phyloP scores from a whole-genome alignment of 2,329 filamentous ascomycete species.

The Ilyonectria robusta region DNA sequence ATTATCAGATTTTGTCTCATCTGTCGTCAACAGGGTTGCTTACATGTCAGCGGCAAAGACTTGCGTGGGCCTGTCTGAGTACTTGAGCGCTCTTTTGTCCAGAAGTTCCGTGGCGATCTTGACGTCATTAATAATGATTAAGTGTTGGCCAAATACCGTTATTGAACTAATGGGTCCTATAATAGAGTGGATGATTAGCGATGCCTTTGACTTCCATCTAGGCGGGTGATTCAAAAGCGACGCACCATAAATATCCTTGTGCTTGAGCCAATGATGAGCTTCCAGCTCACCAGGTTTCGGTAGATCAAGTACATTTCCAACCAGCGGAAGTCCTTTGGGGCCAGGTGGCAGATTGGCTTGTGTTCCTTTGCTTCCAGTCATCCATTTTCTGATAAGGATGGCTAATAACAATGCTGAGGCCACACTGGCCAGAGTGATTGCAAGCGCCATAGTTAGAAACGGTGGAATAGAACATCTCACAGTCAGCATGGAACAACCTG shows the following conservation, averaged over 20 bases:
- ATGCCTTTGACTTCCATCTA: neutral
- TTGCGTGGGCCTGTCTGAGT: slow-evolving; percentile 12
- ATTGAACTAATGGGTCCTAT: neutral
- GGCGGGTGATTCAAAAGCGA: neutral
- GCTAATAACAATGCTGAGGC: too few species aligned
- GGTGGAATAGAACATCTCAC: too few species aligned
- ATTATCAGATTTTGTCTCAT: neutral
- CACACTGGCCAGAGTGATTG: too few species aligned
- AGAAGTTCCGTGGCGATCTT: slow-evolving; percentile 55
- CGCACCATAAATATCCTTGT: slow-evolving; percentile 34
- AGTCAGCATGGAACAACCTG: too few species aligned
- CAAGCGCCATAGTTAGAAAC: too few species aligned
- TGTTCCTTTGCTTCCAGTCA: neutral
- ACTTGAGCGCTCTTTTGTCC: slow-evolving; percentile 35
- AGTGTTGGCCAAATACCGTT: slow-evolving; percentile 52
- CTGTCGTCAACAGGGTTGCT: neutral
- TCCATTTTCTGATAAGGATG: neutral
- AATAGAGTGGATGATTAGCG: neutral
- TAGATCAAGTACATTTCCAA: slow-evolving; percentile 34
- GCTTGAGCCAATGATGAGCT: slow-evolving; percentile 38
- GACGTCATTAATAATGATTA: slow-evolving; percentile 58
- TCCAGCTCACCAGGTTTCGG: slow-evolving; percentile 23
- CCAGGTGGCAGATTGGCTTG: slow-evolving; percentile 30
- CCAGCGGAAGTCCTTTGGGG: slow-evolving; percentile 31
- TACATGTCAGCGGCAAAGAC: slow-evolving; percentile 30